These are phyloP conservation scores for Delonix regia DNA, from an alignment of 306 rosid species.

Conservation along the genomic window DNA sequence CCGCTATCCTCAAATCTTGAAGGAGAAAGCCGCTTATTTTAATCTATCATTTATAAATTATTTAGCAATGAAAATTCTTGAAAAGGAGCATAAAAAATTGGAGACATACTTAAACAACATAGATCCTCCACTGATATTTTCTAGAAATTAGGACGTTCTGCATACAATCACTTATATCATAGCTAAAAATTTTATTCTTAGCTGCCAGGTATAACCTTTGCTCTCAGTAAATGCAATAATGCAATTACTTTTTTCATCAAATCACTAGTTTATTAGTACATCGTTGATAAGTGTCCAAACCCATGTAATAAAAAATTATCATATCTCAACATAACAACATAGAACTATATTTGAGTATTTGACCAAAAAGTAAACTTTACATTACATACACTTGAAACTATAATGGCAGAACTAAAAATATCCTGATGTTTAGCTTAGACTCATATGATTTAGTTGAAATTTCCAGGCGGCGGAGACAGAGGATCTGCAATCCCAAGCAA, in stretches of 20 bases:
- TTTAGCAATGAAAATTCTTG: neutral
- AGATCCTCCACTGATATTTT: conserved; percentile 6
- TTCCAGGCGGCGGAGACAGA: neutral
- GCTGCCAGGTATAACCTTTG: neutral
- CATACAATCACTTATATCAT: neutral
- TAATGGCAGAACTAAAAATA: neutral
- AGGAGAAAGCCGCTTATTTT: conserved; percentile 5
- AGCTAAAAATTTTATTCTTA: neutral
- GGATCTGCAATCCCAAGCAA: neutral
- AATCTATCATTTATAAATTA: neutral
- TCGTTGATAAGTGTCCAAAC: neutral
- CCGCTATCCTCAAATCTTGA: conserved; percentile 3
- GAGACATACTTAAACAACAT: conserved; percentile 6
- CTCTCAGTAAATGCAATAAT: conserved; percentile 11
- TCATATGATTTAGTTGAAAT: neutral
- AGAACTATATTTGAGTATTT: neutral
- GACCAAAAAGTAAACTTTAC: neutral
- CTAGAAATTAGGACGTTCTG: neutral
- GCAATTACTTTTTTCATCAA: neutral
- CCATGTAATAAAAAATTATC: conserved; percentile 7
- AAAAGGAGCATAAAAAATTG: neutral
- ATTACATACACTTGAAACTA: neutral
- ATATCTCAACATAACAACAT: conserved; percentile 2
- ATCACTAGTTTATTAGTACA: neutral
- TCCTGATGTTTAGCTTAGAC: neutral